Base-by-base conservation (phyloP, 2,329 filamentous ascomycete genomes). In the Trichoderma sp. region DNA sequence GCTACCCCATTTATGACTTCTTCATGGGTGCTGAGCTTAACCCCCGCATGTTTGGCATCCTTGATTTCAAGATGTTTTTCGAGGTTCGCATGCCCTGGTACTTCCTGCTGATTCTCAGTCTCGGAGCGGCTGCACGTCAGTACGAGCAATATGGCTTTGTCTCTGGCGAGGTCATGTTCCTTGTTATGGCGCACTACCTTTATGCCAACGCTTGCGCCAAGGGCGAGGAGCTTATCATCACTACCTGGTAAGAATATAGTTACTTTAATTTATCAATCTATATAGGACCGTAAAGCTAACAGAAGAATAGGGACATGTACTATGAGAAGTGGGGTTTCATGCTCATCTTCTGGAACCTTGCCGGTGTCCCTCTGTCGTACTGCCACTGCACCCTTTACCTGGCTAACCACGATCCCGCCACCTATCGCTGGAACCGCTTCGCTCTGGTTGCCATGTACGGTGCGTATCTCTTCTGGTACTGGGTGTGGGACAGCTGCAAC, bases 271-370 rank as follows among this genome's bases (percentile, higher is more conserved):
- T 30, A 10, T 3, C 18, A 16, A 18, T 11, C 32, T 3, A 55
- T 8, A 37, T 39, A 5, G 6, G 10, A 34, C 10, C 5, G 16
- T 56, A n/a, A 11, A n/a, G 18, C 46, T 71, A 59, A 71, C 59
- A 5, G 32, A 7, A 11, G 6, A 13, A 11, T 52, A 80, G 79
- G 91, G 94, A 97, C 76, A 97, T 97, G 91, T 97, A 96, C 84
- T 95, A 93, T 75, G 94, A 97, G 85, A 97, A 97, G 83, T 94
- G 92, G 88, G 94, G 94, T 64, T 97, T 97, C 84, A 97, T 97
- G 94, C 87, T 97, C 73, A 96, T 96, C 80, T 97, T 97, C 87
- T 97, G 94, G 94, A 97, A 97, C 81, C 84, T 97, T 78, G 93
- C 94, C 58, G 94, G 94, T 73, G 94, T 97, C 30, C 94, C 94